Conservation (phyloP, 176 grass and related monocot genomes). For the Cenchrus americanus region DNA sequence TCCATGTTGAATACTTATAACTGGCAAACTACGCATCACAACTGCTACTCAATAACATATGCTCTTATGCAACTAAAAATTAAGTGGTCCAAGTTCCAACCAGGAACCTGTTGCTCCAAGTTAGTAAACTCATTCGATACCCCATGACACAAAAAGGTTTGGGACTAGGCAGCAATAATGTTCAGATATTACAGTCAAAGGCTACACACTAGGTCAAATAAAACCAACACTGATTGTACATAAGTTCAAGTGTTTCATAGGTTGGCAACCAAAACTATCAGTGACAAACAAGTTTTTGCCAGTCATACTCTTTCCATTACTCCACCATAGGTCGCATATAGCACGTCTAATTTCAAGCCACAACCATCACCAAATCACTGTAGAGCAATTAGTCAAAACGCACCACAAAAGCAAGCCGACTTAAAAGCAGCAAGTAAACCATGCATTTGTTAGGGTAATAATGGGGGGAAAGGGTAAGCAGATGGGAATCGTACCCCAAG, state of each 20-base stretch:
- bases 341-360: neutral
- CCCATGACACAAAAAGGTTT: neutral
- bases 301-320: neutral
- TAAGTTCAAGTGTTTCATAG: neutral
- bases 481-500: constrained; percentile 74
- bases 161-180: too few species aligned
- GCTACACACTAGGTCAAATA: too few species aligned
- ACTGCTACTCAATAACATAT: neutral
- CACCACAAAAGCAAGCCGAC: neutral
- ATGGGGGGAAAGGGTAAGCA: neutral
- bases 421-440: neutral
- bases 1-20: neutral
- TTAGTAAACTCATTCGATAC: constrained; percentile 1
- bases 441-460: neutral
- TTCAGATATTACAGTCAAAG: too few species aligned
- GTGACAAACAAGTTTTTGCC: neutral
- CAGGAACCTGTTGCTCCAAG: neutral
- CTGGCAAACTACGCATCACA: neutral
- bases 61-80: neutral
- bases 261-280: constrained; percentile 3
- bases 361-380: constrained; percentile 1
- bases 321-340: neutral
- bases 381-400: neutral
- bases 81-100: neutral
- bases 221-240: too few species aligned